Base-by-base conservation (phyloP, 2,329 filamentous ascomycete species). In the Aspergillus floridensis region DNA sequence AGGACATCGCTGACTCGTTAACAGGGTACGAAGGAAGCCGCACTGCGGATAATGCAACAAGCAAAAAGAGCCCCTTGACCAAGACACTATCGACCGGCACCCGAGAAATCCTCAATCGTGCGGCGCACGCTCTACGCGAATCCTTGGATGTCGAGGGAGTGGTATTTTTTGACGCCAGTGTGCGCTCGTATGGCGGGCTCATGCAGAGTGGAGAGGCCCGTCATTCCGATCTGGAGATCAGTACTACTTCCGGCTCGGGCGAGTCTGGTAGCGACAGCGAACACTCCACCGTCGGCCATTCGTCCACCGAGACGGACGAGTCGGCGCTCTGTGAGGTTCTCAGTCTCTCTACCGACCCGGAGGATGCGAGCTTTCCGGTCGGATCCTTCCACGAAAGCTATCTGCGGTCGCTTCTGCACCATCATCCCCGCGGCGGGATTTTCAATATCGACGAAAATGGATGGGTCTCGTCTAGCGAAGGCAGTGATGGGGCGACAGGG, bases 391-490 rank as follows among this genome's bases (percentile, higher is more conserved):
- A 63, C 1, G 66, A 62, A 6, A 26, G 38, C 1, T 66, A 66
- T 26, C 29, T 68, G 19, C 60, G 41, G 16, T 59, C 60, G 58
- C 61, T 68, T 1, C 63, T 68, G 12, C 62, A 67, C 12, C 59
- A 58, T 21, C 67, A 66, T 22, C 66, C 65, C 0, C 56, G 58
- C 2, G 66, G 66, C 0, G 67, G 66, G 19, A 68, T 68, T 24
- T 68, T 68, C 35, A 64, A 67, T 21, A 56, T 67, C 4, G 64
- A 68, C 6, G 58, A 63, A 31, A 60, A 68, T 53, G 65, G 66
- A 11, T 66, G 61, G 3, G 59, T 66, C 16, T 63, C 66, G 0
- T 16, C 65, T 12, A 68, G 66, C 24, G 63, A 64, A 52, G 65
- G 65, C 29, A 65, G 66, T 1, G 19, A 65, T 11, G 60, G 38